Percentiles rank a stretch among this genome's conserved stretches.
Evolutionary conservation across 2,329 filamentous ascomycete species (phyloP).

Genomic region (Aspergillus ochraceoroseus): DNA sequence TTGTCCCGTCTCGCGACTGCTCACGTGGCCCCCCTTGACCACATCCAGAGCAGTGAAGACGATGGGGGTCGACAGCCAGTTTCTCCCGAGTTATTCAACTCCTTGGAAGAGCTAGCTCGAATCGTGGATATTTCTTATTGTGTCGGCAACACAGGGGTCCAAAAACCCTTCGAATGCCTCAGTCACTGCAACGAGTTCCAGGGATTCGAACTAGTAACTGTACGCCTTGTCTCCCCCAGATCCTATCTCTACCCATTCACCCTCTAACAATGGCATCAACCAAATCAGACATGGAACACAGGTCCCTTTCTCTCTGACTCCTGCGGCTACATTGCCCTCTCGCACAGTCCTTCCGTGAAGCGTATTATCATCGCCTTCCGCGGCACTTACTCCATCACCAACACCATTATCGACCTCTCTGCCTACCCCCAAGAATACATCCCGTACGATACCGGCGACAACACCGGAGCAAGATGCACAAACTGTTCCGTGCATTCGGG

Average conservation of each 20-base stretch:
- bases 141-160: conserved; percentile 76
- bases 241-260: neutral
- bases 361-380: conserved; percentile 83
- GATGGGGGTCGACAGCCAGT: conserved; percentile 35
- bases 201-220: conserved; percentile 67
- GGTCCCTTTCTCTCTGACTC: conserved; percentile 81
- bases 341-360: conserved; percentile 57
- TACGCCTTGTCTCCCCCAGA: conserved; percentile 30
- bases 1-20: conserved; percentile 3
- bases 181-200: conserved; percentile 83
- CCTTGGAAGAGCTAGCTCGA: conserved; percentile 81
- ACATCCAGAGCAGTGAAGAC: neutral
- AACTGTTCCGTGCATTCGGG: conserved; percentile 93
- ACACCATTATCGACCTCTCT: conserved; percentile 84
- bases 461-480: conserved; percentile 57
- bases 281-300: conserved; percentile 72
- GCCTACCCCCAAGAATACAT: conserved; percentile 86
- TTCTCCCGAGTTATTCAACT: conserved; percentile 63
- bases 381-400: conserved; percentile 88
- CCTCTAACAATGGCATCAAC: neutral
- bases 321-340: conserved; percentile 90
- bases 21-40: conserved; percentile 2
- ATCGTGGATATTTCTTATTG: conserved; percentile 95
- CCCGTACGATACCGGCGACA: conserved; percentile 57
- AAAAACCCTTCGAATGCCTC: conserved; percentile 75